Evolutionary conservation across 2,329 filamentous ascomycete genomes (phyloP).

Genomic region (Arachnopeziza araneosa): DNA sequence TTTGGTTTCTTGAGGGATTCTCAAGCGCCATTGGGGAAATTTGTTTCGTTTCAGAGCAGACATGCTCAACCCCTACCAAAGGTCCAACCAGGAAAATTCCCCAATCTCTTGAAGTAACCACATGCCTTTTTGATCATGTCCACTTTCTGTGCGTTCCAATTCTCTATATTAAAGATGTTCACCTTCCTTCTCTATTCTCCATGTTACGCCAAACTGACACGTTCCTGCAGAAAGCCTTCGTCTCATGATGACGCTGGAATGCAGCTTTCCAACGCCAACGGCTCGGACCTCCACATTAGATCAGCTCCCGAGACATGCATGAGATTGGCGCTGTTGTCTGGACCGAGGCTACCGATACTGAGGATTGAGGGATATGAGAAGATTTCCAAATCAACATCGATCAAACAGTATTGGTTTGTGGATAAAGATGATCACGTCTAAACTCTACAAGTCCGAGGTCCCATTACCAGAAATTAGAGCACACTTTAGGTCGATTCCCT

Average conservation of each 20-base stretch:
- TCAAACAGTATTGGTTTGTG: neutral
- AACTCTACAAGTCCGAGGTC: neutral
- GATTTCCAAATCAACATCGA: neutral
- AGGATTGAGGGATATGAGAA: neutral
- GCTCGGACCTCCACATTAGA: neutral
- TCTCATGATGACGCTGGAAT: neutral
- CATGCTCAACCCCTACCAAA: neutral
- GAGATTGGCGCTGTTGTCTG: neutral
- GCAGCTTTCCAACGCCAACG: neutral
- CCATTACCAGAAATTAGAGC: constrained; percentile 4
- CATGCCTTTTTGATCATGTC: neutral
- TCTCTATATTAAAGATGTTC: neutral
- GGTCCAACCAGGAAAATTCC: neutral
- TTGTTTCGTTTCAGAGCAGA: constrained; percentile 2
- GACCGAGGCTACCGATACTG: neutral
- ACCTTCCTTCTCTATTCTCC: neutral
- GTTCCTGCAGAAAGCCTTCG: neutral
- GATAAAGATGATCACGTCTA: neutral
- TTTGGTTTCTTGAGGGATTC: constrained; percentile 2
- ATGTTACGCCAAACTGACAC: neutral
- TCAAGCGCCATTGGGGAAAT: constrained; percentile 2
- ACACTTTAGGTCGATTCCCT: constrained; percentile 15
- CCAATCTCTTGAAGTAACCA: neutral
- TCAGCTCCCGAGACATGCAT: neutral
- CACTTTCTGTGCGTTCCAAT: neutral